Percentiles rank a stretch among this genome's conserved stretches.
Conservation (phyloP, 1,139 yeast species). For the Saccharomyces hybrid region DNA sequence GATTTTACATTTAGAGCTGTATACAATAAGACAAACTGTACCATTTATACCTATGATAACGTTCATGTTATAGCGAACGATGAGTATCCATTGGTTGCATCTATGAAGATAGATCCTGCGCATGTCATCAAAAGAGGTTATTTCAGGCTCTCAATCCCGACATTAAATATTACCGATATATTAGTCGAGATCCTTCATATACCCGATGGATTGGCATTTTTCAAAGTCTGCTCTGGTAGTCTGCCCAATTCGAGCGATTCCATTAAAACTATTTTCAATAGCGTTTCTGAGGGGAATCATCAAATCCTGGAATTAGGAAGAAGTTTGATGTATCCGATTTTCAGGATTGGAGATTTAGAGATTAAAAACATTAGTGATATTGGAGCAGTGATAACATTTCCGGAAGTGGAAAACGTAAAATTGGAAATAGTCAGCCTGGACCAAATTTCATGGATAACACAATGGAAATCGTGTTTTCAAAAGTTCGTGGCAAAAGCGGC, state of each 20-base stretch:
- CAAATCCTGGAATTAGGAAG: conserved; percentile 26
- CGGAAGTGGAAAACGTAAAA: conserved; percentile 11
- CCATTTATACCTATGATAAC: neutral
- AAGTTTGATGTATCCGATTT: conserved; percentile 32
- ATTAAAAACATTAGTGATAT: conserved; percentile 7
- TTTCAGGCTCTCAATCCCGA: conserved; percentile 13
- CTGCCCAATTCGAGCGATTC: conserved; percentile 8
- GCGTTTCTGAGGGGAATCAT: conserved; percentile 7
- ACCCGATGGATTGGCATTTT: conserved; percentile 28
- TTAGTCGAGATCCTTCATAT: conserved; percentile 27
- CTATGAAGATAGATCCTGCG: conserved; percentile 12
- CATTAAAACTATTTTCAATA: neutral
- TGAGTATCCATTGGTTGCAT: conserved; percentile 8
- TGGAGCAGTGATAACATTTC: conserved; percentile 9
- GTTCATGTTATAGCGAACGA: neutral
- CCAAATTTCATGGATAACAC: conserved; percentile 12
- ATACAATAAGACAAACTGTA: neutral
- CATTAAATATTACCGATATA: conserved; percentile 13
- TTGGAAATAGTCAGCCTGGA: conserved; percentile 13
- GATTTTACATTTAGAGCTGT: neutral
- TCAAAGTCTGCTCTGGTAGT: conserved; percentile 25
- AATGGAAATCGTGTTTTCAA: conserved; percentile 14
- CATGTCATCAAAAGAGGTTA: conserved; percentile 16
- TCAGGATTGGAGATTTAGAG: conserved; percentile 30
- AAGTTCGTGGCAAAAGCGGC: conserved; percentile 7